phyloP scores from a whole-genome alignment of 345 rosid genomes.

The Rhizophora mangle region DNA sequence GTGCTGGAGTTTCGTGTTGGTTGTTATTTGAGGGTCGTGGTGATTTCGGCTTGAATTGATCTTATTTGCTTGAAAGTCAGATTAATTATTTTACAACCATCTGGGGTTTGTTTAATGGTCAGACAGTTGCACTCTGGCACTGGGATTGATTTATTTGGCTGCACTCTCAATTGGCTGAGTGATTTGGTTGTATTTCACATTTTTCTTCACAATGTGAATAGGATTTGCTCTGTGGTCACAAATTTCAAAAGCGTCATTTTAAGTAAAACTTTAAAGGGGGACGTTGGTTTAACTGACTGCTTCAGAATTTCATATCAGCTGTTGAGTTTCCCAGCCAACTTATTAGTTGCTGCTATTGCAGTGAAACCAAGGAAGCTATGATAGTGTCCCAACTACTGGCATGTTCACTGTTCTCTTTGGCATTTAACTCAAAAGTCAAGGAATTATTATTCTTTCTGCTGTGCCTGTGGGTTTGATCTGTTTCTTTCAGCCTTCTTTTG shows the following conservation, averaged over 20 bases:
- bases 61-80: conserved; percentile 15
- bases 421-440: background rate
- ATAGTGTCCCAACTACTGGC: background rate
- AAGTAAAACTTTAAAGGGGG: background rate
- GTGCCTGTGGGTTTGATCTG: background rate
- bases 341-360: background rate
- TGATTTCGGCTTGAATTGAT: conserved; percentile 3
- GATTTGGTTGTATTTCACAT: background rate
- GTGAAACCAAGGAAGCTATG: background rate
- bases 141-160: background rate
- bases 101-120: background rate
- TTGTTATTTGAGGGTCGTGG: background rate
- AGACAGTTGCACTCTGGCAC: background rate
- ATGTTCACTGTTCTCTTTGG: background rate
- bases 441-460: conserved; percentile 3
- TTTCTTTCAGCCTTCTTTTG: background rate
- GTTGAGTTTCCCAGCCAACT: conserved; percentile 12
- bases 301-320: conserved; percentile 2
- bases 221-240: background rate
- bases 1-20: background rate
- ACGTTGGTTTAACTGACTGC: conserved; percentile 7
- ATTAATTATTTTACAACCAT: conserved; percentile 3
- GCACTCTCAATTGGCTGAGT: background rate
- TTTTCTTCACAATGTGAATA: background rate
- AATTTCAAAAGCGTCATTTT: background rate